A percentile compares a stretch with the other conserved stretches of the same genome.
phyloP scores from a whole-genome alignment of 495 filamentous ascomycete genomes.

The Aspergillus steynii region DNA sequence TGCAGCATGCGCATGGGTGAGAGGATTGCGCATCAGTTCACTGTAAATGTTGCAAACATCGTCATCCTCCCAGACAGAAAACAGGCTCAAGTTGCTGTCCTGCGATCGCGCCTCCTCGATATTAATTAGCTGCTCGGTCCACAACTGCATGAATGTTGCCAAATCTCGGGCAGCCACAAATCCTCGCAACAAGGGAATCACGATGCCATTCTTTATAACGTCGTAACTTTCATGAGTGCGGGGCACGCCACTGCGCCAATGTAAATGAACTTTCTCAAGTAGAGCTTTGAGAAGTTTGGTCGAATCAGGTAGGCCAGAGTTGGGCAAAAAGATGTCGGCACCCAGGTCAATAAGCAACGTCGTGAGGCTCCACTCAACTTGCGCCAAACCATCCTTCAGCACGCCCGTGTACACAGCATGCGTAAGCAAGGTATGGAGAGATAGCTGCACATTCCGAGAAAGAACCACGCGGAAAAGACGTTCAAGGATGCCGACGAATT shows the following conservation, averaged over 20 bases:
- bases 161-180: slow-evolving; percentile 67
- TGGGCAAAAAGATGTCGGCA: slow-evolving; percentile 67
- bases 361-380: slow-evolving; percentile 62
- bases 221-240: slow-evolving; percentile 23
- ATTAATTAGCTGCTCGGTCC: slow-evolving; percentile 60
- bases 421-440: slow-evolving; percentile 46
- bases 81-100: slow-evolving; percentile 27
- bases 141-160: slow-evolving; percentile 63
- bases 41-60: slow-evolving; percentile 49
- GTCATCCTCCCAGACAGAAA: slow-evolving; percentile 62
- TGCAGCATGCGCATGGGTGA: slow-evolving; percentile 31
- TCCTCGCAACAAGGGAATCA: slow-evolving; percentile 60
- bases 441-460: slow-evolving; percentile 41
- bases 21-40: slow-evolving; percentile 38
- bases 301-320: slow-evolving; percentile 44
- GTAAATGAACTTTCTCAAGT: slow-evolving; percentile 39
- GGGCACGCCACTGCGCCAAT: slow-evolving; percentile 31
- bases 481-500: slow-evolving; percentile 40
- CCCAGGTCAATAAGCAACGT: slow-evolving; percentile 63
- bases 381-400: slow-evolving; percentile 32
- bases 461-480: slow-evolving; percentile 45
- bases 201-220: slow-evolving; percentile 40
- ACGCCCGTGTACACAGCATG: slow-evolving; percentile 48
- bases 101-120: slow-evolving; percentile 41
- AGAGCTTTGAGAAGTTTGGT: slow-evolving; percentile 43